Evolutionary conservation across 1,284 basidiomycete genomes (phyloP).

Genomic region (Irpex sp.): DNA sequence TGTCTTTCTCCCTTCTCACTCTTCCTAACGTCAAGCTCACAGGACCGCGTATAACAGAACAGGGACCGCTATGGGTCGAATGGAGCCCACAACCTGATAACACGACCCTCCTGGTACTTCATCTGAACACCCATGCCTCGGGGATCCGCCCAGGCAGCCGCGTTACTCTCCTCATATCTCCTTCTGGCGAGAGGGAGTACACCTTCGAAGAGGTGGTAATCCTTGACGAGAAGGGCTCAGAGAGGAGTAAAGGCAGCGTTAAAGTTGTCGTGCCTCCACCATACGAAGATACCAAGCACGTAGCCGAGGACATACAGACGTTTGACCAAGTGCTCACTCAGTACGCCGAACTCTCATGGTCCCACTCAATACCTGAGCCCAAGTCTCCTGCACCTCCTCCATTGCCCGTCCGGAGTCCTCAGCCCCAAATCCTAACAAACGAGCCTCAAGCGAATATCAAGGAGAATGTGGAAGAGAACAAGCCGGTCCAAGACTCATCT

Average conservation of each 20-base stretch:
- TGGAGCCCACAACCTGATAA: conserved; percentile 33
- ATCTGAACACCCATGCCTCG: conserved; percentile 53
- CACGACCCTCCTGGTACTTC: conserved; percentile 56
- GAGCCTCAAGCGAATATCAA: conserved; percentile 1
- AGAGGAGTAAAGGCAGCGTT: conserved; percentile 20
- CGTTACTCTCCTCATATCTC: conserved; percentile 34
- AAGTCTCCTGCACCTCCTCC: conserved; percentile 5
- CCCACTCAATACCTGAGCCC: conserved; percentile 3
- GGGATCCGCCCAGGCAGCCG: conserved; percentile 49
- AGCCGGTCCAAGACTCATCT: conserved; percentile 31
- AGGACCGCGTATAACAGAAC: conserved; percentile 26
- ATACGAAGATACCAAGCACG: conserved; percentile 26
- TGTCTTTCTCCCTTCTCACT: conserved; percentile 44
- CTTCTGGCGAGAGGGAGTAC: conserved; percentile 38
- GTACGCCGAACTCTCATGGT: conserved; percentile 44
- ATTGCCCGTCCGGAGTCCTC: not conserved
- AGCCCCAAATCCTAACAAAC: not conserved
- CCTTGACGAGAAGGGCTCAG: not conserved
- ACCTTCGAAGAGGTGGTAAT: conserved; percentile 27
- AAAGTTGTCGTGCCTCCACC: conserved; percentile 38
- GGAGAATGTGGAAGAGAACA: conserved; percentile 11
- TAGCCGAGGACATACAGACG: conserved; percentile 57
- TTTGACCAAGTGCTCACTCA: conserved; percentile 68
- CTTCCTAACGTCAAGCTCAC: conserved; percentile 42
- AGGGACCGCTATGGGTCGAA: conserved; percentile 46